Percentiles rank a stretch among this genome's conserved stretches.
These are phyloP conservation scores for Coniochaeta hoffmannii DNA, from an alignment of 2,329 filamentous ascomycete species.

Conservation along the genomic window DNA sequence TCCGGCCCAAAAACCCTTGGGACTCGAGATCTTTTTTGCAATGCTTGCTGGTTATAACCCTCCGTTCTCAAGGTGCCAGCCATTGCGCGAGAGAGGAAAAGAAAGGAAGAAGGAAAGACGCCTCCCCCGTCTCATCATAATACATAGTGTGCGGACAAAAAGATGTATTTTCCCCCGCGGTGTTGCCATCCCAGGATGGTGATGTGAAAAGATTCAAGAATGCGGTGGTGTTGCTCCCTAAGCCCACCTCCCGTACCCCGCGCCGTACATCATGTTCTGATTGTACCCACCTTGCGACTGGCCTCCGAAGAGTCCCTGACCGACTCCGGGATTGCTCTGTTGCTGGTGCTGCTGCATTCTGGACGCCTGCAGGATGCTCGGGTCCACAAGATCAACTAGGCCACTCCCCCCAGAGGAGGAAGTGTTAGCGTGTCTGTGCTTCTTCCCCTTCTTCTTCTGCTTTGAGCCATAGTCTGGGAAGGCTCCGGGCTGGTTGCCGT, in stretches of 20 bases:
- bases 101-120: background rate
- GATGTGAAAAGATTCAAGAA: conserved; percentile 2
- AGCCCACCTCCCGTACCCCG: conserved; percentile 43
- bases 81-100: too few relatives aligned
- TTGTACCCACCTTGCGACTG: conserved; percentile 95
- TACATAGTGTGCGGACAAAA: conserved; percentile 14
- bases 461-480: conserved; percentile 90
- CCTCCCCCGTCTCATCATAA: conserved; percentile 9
- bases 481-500: conserved; percentile 76
- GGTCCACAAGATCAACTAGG: conserved; percentile 99
- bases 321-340: conserved; percentile 73
- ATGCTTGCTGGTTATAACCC: background rate
- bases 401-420: conserved; percentile 99
- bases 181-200: too few relatives aligned
- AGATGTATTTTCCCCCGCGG: too few relatives aligned
- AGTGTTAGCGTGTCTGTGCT: conserved; percentile 99
- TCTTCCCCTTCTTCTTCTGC: conserved; percentile 99
- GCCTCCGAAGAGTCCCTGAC: conserved; percentile 84
- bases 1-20: background rate
- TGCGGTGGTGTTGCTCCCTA: conserved; percentile 2
- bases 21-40: conserved; percentile 1
- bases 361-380: conserved; percentile 97
- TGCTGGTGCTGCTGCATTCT: conserved; percentile 50
- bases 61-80: background rate
- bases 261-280: conserved; percentile 72